Conservation (phyloP, 805 yeast genomes). For the Ogataea henricii region DNA sequence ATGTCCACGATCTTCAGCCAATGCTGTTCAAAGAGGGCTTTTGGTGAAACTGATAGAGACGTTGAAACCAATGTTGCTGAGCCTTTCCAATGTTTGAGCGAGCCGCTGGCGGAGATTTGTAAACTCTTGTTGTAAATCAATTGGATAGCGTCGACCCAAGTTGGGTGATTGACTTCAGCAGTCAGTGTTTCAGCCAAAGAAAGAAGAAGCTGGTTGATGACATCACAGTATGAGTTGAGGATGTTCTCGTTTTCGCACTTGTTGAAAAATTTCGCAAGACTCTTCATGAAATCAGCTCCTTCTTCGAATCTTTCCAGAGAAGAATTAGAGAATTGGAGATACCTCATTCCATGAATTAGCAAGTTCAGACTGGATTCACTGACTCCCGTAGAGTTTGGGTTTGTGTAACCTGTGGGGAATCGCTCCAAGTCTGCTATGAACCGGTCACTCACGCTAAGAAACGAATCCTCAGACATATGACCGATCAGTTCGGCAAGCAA, state of each 20-base stretch:
- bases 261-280: slow-evolving; percentile 80
- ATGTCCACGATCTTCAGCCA: slow-evolving; percentile 76
- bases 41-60: slow-evolving; percentile 77
- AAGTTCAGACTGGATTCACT: slow-evolving; percentile 60
- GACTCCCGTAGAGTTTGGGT: slow-evolving; percentile 21
- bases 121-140: slow-evolving; percentile 54
- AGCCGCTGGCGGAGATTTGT: slow-evolving; percentile 44
- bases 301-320: slow-evolving; percentile 93
- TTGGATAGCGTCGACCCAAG: slow-evolving; percentile 84
- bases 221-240: slow-evolving; percentile 81
- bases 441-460: slow-evolving; percentile 86
- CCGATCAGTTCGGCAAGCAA: slow-evolving; percentile 87
- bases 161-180: slow-evolving; percentile 95
- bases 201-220: slow-evolving; percentile 67
- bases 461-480: slow-evolving; percentile 82
- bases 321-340: slow-evolving; percentile 72
- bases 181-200: slow-evolving; percentile 85
- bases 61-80: slow-evolving; percentile 71
- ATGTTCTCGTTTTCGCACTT: slow-evolving; percentile 65
- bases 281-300: slow-evolving; percentile 84
- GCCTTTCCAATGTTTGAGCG: slow-evolving; percentile 61
- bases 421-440: slow-evolving; percentile 92
- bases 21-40: slow-evolving; percentile 63
- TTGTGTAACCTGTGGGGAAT: slow-evolving; percentile 55
- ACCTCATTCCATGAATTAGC: slow-evolving; percentile 89